Percentiles rank a stretch among this genome's conserved stretches.
phyloP scores from a whole-genome alignment of 495 filamentous ascomycete species.

The Aspergillus mulundensis region DNA sequence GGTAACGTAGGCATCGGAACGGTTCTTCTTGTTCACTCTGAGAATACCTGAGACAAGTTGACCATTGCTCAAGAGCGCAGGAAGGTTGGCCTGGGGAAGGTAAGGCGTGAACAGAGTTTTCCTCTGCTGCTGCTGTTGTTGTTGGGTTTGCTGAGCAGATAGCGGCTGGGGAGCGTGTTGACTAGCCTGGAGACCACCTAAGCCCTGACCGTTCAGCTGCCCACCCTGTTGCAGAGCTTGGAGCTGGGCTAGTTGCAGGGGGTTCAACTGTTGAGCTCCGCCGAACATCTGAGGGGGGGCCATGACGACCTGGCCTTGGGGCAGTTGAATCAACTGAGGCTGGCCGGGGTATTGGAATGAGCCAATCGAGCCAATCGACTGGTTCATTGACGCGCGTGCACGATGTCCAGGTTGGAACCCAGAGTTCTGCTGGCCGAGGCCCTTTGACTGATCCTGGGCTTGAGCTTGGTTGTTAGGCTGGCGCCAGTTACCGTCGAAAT shows the following conservation, averaged over 20 bases:
- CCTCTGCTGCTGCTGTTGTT: constrained; percentile 85
- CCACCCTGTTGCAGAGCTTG: constrained; percentile 80
- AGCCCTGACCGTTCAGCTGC: constrained; percentile 73
- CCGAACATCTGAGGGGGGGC: constrained; percentile 70
- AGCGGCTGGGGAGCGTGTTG: constrained; percentile 69
- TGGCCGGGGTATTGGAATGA: constrained; percentile 90
- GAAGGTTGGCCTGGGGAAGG: constrained; percentile 89
- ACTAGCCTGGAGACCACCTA: constrained; percentile 60
- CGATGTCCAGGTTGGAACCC: constrained; percentile 93
- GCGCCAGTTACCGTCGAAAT: constrained; percentile 98
- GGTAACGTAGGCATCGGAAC: constrained; percentile 95
- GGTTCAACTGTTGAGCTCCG: constrained; percentile 79
- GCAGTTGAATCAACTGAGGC: constrained; percentile 83
- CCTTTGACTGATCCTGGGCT: constrained; percentile 50
- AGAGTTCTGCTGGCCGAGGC: constrained; percentile 60
- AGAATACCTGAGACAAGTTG: constrained; percentile 95
- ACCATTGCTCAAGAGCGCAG: constrained; percentile 84
- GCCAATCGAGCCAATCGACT: constrained; percentile 80
- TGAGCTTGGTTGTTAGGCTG: constrained; percentile 69
- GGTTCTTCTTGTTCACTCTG: constrained; percentile 98
- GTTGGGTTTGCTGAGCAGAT: constrained; percentile 54
- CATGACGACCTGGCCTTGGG: constrained; percentile 76
- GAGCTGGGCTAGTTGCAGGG: constrained; percentile 84
- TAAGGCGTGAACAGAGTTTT: constrained; percentile 99
- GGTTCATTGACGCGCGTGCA: constrained; percentile 74